Conservation (phyloP, 73 alveolate genomes). For the Uronychia setigera region DNA sequence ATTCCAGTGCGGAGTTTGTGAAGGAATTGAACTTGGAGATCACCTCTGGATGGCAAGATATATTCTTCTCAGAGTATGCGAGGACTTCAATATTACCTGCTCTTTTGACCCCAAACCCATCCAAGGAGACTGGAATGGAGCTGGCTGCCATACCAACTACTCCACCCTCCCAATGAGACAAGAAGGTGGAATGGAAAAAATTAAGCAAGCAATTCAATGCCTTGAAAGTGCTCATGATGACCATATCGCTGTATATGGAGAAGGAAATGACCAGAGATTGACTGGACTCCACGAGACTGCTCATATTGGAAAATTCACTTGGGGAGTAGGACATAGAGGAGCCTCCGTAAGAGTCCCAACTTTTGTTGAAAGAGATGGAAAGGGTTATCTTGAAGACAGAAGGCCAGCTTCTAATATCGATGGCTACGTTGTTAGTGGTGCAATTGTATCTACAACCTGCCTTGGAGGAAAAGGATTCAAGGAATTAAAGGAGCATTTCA, state of each 20-base stretch:
- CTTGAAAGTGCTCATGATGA: constrained; percentile 30
- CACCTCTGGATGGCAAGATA: constrained; percentile 93
- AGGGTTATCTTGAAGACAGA: constrained; percentile 94
- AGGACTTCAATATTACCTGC: constrained; percentile 62
- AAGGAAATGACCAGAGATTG: constrained; percentile 76
- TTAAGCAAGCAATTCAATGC: constrained; percentile 51
- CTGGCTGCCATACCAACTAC: constrained; percentile 94
- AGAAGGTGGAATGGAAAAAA: constrained; percentile 65
- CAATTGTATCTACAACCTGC: constrained; percentile 64
- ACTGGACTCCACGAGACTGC: constrained; percentile 92
- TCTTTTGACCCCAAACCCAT: constrained; percentile 77
- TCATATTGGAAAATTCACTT: constrained; percentile 70
- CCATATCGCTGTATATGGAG: constrained; percentile 76
- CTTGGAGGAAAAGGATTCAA: constrained; percentile 38
- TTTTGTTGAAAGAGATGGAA: constrained; percentile 62
- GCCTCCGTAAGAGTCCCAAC: constrained; percentile 93
- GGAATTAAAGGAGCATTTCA: constrained; percentile 1
- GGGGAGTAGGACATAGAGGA: constrained; percentile 92
- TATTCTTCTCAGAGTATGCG: constrained; percentile 61
- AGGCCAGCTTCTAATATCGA: constrained; percentile 96
- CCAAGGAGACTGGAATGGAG: constrained; percentile 86
- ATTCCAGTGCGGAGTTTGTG: constrained; percentile 86
- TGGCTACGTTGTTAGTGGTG: constrained; percentile 84
- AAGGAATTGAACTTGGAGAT: constrained; percentile 91
- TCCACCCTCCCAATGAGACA: constrained; percentile 79